phyloP scores from a whole-genome alignment of 768 basidiomycete genomes.

The Phaffia tasmanica region DNA sequence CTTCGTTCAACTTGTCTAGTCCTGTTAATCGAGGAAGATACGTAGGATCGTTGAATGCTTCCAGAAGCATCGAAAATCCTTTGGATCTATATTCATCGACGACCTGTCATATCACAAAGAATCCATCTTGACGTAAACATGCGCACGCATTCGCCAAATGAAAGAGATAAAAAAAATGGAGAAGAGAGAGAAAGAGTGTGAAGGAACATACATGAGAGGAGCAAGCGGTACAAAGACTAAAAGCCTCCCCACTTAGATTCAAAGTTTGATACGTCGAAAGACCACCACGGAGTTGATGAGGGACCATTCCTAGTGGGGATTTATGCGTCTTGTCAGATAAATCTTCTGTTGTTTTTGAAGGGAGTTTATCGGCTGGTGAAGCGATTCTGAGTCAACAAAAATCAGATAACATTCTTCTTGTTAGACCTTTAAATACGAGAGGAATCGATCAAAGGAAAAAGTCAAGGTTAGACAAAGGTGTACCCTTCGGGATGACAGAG shows the following conservation, averaged over 20 bases:
- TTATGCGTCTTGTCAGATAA: conserved; percentile 29
- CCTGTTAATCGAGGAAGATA: conserved; percentile 68
- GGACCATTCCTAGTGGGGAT: conserved; percentile 49
- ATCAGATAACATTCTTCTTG: not conserved
- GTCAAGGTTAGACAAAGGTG: not conserved
- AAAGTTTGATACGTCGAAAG: conserved; percentile 76
- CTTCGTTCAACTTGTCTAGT: conserved; percentile 61
- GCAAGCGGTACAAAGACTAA: conserved; percentile 80
- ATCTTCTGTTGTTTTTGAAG: conserved; percentile 28
- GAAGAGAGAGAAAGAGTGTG: not conserved
- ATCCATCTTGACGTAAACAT: not conserved
- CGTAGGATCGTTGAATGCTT: conserved; percentile 70
- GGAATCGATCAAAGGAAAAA: too few relatives aligned
- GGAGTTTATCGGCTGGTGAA: conserved; percentile 57
- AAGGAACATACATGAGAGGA: conserved; percentile 53
- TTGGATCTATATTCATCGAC: conserved; percentile 66
- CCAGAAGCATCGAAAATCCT: conserved; percentile 66
- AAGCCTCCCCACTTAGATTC: conserved; percentile 74
- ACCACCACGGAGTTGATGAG: conserved; percentile 88
- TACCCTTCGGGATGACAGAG: conserved; percentile 84
- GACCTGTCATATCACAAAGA: conserved; percentile 44
- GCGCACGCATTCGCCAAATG: not conserved
- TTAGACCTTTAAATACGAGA: too few relatives aligned
- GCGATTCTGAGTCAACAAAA: conserved; percentile 46
- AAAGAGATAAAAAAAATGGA: not conserved